phyloP scores from a whole-genome alignment of 176 grass and related monocot genomes.

The Thalia dealbata region DNA sequence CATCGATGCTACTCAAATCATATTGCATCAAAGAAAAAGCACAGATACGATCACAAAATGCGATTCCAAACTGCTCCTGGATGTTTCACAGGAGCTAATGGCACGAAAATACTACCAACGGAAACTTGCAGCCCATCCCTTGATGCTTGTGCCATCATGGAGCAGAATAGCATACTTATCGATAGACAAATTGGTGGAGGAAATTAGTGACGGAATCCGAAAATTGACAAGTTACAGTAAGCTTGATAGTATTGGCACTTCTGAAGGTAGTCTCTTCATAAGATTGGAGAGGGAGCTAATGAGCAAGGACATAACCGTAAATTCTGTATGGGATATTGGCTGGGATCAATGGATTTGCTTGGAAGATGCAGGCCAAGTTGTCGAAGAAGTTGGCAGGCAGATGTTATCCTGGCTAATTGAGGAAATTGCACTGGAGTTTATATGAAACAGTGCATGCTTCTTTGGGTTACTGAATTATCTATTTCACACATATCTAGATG shows the following conservation, averaged over 20 bases:
- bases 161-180: slow-evolving; percentile 25
- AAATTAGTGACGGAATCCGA: slow-evolving; percentile 22
- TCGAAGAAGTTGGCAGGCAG: slow-evolving; percentile 29
- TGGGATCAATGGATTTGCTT: slow-evolving; percentile 50
- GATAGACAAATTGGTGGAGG: slow-evolving; percentile 35
- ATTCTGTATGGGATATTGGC: slow-evolving; percentile 47
- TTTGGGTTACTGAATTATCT: no score
- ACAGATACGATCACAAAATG: slow-evolving; percentile 7
- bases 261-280: slow-evolving; percentile 33
- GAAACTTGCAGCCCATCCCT: slow-evolving; percentile 16
- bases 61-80: slow-evolving; percentile 30
- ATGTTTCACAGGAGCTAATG: slow-evolving; percentile 47
- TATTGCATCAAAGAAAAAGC: slow-evolving; percentile 9
- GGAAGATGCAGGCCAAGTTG: slow-evolving; percentile 48
- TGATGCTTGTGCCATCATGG: slow-evolving; percentile 12
- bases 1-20: neutral
- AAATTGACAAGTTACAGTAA: slow-evolving; percentile 32
- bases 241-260: neutral
- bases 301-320: slow-evolving; percentile 31
- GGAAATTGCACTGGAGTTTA: neutral
- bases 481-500: no score
- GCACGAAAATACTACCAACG: slow-evolving; percentile 27
- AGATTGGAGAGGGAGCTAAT: slow-evolving; percentile 70
- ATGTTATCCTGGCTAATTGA: neutral
- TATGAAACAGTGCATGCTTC: no score